Conservation (phyloP, 495 filamentous ascomycete species). For the Choiromyces venosus region DNA sequence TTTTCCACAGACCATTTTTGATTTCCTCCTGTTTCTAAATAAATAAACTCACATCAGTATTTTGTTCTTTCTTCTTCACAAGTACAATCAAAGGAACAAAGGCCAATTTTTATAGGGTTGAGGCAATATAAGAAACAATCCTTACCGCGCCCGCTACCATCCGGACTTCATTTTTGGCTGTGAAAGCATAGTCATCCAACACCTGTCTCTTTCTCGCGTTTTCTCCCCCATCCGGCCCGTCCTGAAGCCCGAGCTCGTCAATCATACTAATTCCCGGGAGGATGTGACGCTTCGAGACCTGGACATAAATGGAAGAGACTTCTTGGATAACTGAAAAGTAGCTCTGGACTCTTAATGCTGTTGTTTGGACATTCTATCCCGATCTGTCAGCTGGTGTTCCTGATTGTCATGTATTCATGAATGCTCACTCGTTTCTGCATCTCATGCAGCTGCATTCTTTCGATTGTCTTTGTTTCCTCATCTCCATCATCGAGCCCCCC, state of each 20-base stretch:
- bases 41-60: background rate
- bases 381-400: background rate
- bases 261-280: slow-evolving; percentile 10
- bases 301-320: slow-evolving; percentile 5
- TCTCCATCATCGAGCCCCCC: background rate
- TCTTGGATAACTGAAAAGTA: slow-evolving; percentile 7
- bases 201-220: background rate
- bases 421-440: background rate
- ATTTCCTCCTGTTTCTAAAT: background rate
- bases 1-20: background rate
- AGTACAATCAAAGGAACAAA: background rate
- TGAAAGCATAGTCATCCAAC: background rate
- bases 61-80: background rate
- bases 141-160: background rate
- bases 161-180: background rate
- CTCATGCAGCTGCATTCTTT: background rate
- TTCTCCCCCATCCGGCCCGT: background rate
- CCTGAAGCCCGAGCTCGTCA: slow-evolving; percentile 2
- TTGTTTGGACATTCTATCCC: slow-evolving; percentile 1
- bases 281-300: slow-evolving; percentile 9
- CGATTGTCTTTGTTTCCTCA: background rate
- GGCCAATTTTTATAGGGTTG: background rate
- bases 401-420: background rate
- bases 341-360: slow-evolving; percentile 1
- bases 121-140: background rate